phyloP scores from a whole-genome alignment of 208 protist genomes.

The Trypanosoma cruzi region DNA sequence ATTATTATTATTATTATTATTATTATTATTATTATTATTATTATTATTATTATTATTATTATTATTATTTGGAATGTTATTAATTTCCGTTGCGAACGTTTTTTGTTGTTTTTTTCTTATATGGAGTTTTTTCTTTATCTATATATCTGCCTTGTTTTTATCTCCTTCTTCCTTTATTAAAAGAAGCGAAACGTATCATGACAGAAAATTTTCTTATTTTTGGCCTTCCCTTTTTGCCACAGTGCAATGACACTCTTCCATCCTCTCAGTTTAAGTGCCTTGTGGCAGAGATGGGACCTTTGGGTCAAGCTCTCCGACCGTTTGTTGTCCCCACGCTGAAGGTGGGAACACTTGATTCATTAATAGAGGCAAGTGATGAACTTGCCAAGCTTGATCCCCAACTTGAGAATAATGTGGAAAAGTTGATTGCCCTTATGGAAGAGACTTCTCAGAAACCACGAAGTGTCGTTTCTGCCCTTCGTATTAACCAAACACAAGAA shows the following conservation, averaged over 20 bases:
- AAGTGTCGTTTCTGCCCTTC: constrained; percentile 73
- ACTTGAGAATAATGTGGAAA: constrained; percentile 77
- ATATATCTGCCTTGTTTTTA: too few relatives aligned
- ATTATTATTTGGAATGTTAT: too few relatives aligned
- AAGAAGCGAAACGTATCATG: constrained; percentile 41
- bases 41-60: too few relatives aligned
- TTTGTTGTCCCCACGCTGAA: constrained; percentile 83
- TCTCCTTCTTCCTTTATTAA: constrained; percentile 3
- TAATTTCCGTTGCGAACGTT: background rate
- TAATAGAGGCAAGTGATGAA: constrained; percentile 92
- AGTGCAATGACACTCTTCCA: constrained; percentile 59
- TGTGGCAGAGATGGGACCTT: constrained; percentile 61
- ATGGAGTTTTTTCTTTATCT: background rate
- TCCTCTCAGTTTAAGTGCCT: constrained; percentile 80
- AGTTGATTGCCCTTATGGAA: constrained; percentile 83
- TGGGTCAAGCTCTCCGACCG: constrained; percentile 68
- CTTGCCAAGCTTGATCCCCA: constrained; percentile 79
- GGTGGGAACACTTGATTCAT: constrained; percentile 87
- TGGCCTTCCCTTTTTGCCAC: constrained; percentile 71
- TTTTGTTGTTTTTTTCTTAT: background rate
- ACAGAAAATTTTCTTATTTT: constrained; percentile 82
- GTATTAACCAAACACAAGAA: constrained; percentile 86
- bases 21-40: too few relatives aligned
- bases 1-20: too few relatives aligned
- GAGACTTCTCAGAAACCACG: constrained; percentile 77